A percentile compares a stretch with the other conserved stretches of the same genome.
Conservation (phyloP, 352 stramenopile genomes). For the Plasmopara muralis region DNA sequence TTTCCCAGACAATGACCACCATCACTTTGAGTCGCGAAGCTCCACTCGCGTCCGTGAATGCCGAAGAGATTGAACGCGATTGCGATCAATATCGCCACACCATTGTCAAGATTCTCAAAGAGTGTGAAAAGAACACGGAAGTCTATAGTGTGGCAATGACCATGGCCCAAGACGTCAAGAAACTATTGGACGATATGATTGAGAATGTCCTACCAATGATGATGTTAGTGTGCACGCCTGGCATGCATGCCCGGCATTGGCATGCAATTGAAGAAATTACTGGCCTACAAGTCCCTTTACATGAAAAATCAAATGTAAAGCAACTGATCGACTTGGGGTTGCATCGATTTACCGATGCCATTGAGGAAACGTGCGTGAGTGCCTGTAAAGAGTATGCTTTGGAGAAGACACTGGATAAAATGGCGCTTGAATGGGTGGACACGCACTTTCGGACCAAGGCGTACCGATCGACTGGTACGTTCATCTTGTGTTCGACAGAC, state of each 20-base stretch:
- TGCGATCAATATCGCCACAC: slow-evolving; percentile 85
- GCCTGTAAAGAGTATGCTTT: slow-evolving; percentile 93
- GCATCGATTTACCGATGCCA: slow-evolving; percentile 76
- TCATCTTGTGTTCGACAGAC: slow-evolving; percentile 79
- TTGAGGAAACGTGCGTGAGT: slow-evolving; percentile 91
- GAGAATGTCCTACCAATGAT: slow-evolving; percentile 90
- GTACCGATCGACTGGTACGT: slow-evolving; percentile 92
- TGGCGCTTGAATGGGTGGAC: slow-evolving; percentile 90
- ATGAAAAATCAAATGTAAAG: slow-evolving; percentile 89
- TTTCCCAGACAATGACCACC: slow-evolving; percentile 71
- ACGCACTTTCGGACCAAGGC: slow-evolving; percentile 91
- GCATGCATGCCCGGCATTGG: slow-evolving; percentile 90
- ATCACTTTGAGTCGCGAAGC: slow-evolving; percentile 64
- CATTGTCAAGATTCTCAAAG: slow-evolving; percentile 87
- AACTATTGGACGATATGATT: slow-evolving; percentile 79
- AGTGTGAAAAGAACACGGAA: slow-evolving; percentile 87
- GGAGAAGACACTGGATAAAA: slow-evolving; percentile 89
- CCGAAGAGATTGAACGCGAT: slow-evolving; percentile 78
- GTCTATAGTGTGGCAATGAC: slow-evolving; percentile 71
- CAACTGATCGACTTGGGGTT: slow-evolving; percentile 86
- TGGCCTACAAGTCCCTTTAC: slow-evolving; percentile 79
- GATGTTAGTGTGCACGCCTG: slow-evolving; percentile 88
- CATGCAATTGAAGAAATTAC: slow-evolving; percentile 87
- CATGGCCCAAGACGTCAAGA: slow-evolving; percentile 77
- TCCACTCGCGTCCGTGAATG: slow-evolving; percentile 63